Conservation (phyloP, 306 rosid genomes). For the Lotus japonicus region DNA sequence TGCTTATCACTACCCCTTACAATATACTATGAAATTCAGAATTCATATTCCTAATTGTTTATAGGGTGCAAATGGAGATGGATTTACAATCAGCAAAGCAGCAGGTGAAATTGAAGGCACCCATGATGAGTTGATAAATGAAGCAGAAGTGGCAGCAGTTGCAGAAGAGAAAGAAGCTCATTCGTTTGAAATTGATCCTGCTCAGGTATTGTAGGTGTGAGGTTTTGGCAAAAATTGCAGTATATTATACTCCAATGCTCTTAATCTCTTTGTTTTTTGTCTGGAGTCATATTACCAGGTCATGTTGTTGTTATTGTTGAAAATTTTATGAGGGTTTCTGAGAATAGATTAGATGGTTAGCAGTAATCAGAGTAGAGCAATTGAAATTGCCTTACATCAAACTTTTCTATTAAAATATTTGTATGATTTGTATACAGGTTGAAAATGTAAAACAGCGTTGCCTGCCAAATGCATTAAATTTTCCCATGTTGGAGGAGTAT, state of each 20-base stretch:
- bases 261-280: neutral
- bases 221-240: neutral
- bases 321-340: too few relatives aligned
- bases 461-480: slow-evolving; percentile 85
- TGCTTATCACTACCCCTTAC: neutral
- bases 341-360: too few relatives aligned
- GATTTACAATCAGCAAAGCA: slow-evolving; percentile 81
- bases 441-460: slow-evolving; percentile 97
- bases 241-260: neutral
- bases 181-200: slow-evolving; percentile 75
- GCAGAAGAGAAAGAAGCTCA: slow-evolving; percentile 92
- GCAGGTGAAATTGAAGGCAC: slow-evolving; percentile 66
- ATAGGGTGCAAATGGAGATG: slow-evolving; percentile 64
- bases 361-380: too few relatives aligned
- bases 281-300: neutral
- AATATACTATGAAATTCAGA: neutral
- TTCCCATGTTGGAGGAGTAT: slow-evolving; percentile 98
- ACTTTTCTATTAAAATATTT: neutral
- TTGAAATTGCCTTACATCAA: neutral
- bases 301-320: neutral
- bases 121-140: slow-evolving; percentile 68
- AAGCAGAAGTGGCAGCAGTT: slow-evolving; percentile 84
- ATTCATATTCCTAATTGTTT: slow-evolving; percentile 3
- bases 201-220: slow-evolving; percentile 52
- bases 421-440: slow-evolving; percentile 49